Conservation (phyloP, 225 moss, liverwort and hornwort genomes). For the Climacium dendroides region DNA sequence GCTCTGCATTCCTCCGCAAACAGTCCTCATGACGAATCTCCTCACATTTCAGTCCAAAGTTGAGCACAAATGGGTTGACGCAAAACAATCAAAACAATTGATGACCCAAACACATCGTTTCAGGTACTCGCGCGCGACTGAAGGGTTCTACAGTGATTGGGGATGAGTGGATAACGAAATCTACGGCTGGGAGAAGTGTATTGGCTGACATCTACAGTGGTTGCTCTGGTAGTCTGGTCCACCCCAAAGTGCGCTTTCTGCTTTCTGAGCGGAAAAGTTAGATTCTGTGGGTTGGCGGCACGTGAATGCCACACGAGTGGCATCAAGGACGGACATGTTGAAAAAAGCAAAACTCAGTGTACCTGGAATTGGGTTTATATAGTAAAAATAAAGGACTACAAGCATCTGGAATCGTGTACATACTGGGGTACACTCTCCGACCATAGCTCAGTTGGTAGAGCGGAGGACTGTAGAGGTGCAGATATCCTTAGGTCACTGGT, state of each 20-base stretch:
- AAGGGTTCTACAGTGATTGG: neutral
- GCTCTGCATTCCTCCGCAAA: slow-evolving; percentile 4
- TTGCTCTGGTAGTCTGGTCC: neutral
- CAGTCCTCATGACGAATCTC: neutral
- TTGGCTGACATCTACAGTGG: neutral
- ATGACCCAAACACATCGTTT: neutral
- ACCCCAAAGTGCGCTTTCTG: neutral
- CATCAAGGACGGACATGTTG: too few species aligned
- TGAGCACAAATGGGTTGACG: neutral
- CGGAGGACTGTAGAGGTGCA: slow-evolving; percentile 62
- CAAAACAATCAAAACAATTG: neutral
- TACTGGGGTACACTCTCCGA: neutral
- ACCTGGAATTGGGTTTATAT: rapidly evolving
- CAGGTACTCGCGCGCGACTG: neutral
- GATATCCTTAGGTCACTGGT: slow-evolving; percentile 74
- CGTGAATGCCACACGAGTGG: neutral
- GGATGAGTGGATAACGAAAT: neutral
- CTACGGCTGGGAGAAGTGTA: neutral
- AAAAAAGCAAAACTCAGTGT: neutral
- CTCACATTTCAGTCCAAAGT: neutral
- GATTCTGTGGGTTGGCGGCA: neutral
- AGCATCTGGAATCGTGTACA: rapidly evolving
- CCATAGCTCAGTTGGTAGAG: slow-evolving; percentile 92
- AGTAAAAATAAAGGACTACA: rapidly evolving
- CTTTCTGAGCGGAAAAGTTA: neutral